A percentile compares a stretch with the other conserved stretches of the same genome.
These are phyloP conservation scores for Massarina eburnea DNA, from an alignment of 2,329 filamentous ascomycete species.

Conservation along the genomic window DNA sequence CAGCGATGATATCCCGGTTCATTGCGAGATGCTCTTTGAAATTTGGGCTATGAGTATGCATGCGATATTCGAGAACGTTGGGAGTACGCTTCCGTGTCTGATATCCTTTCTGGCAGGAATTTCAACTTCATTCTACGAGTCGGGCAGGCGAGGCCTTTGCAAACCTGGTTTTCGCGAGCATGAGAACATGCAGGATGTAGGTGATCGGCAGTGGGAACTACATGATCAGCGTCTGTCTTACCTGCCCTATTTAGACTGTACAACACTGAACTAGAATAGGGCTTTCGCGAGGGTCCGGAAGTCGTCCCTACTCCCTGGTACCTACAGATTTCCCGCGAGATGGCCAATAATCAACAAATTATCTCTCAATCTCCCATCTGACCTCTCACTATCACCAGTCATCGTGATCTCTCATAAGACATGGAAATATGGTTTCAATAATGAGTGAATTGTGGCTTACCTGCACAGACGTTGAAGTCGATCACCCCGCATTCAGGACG, in stretches of 20 bases:
- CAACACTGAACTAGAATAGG: not conserved
- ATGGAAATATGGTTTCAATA: constrained; percentile 3
- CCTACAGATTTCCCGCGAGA: not conserved
- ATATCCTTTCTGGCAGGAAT: too few relatives aligned
- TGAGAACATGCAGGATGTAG: too few relatives aligned
- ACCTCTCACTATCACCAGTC: not conserved
- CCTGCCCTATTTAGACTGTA: not conserved
- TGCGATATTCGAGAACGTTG: too few relatives aligned
- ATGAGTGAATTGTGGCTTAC: constrained; percentile 7
- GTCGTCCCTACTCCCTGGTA: not conserved
- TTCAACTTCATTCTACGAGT: not conserved
- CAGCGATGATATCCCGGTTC: not conserved
- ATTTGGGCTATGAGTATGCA: too few relatives aligned
- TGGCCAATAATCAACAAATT: not conserved
- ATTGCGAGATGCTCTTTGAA: too few relatives aligned
- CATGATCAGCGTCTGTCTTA: not conserved
- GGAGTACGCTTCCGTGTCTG: too few relatives aligned
- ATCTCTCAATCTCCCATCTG: not conserved
- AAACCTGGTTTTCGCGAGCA: too few relatives aligned
- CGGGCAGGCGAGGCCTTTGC: too few relatives aligned
- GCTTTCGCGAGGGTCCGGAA: not conserved
- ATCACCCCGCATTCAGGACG: constrained; percentile 17
- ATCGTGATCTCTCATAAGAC: not conserved
- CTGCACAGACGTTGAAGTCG: constrained; percentile 7
- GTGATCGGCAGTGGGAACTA: not conserved